phyloP scores from a whole-genome alignment of 306 rosid genomes.

The Hippophae tibetana region DNA sequence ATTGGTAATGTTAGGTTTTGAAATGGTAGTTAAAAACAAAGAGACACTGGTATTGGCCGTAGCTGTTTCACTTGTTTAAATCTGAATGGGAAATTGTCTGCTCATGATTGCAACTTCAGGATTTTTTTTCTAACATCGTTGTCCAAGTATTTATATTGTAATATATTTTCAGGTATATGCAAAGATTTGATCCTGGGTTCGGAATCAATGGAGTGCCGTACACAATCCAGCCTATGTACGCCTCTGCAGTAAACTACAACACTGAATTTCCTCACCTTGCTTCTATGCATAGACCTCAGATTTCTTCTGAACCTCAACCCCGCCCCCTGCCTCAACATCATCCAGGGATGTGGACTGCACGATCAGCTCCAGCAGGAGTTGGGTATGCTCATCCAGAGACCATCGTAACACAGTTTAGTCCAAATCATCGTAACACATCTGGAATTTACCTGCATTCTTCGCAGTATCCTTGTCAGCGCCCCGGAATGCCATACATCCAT shows the following conservation, averaged over 20 bases:
- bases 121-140: too few species aligned
- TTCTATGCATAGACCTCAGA: constrained; percentile 70
- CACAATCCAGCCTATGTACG: constrained; percentile 76
- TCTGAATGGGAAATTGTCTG: too few species aligned
- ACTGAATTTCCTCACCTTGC: constrained; percentile 97
- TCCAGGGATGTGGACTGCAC: constrained; percentile 68
- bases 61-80: too few species aligned
- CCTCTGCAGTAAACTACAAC: constrained; percentile 80
- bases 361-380: constrained; percentile 60
- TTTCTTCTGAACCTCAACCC: constrained; percentile 68
- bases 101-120: too few species aligned
- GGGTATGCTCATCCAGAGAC: constrained; percentile 84
- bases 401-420: constrained; percentile 62
- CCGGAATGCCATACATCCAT: constrained; percentile 77
- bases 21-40: too few species aligned
- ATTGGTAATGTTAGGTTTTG: too few species aligned
- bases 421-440: constrained; percentile 56
- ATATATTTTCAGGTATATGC: constrained; percentile 58
- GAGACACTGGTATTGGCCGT: too few species aligned
- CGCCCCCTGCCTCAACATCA: constrained; percentile 64
- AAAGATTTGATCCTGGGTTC: constrained; percentile 96
- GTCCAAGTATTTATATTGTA: not conserved
- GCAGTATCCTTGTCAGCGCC: constrained; percentile 79
- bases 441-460: constrained; percentile 77
- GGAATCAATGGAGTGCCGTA: constrained; percentile 89